Base-by-base conservation (phyloP, 108 stramenopile species). In the Chaetoceros muelleri region DNA sequence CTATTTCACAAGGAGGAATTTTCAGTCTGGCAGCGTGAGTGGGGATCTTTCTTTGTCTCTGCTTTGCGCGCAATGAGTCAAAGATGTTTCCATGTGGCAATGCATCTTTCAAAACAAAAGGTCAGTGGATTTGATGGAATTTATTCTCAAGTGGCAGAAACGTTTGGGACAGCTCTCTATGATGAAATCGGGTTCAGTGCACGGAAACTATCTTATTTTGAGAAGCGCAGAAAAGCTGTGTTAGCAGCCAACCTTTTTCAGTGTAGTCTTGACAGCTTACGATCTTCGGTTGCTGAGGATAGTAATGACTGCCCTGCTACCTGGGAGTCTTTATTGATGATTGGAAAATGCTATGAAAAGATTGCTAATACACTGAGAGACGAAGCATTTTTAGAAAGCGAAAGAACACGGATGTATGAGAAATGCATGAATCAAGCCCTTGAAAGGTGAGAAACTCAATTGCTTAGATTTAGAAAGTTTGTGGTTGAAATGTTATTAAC, bases 281-380 rank as follows among this genome's bases (percentile, higher is more conserved):
- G 60, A 78, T 40, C 34, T 40, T 40, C 34, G 5, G 13, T 40
- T 10, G n/a, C n/a, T n/a, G n/a, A n/a, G n/a, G n/a, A n/a, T n/a
- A 40, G 8, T 5, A 40, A 40, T 40, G 34, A 40, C 34, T 40
- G 34, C 34, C 52, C 64, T 7, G 54, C 44, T 10, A 78, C 76
- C 2, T 87, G 79, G 79, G 86, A 92, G 60, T 45, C 79, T 19
- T 48, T 59, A 19, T 85, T 92, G 55, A 87, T 92, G 85, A 57
- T 82, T 60, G 90, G 85, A 48, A 92, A 92, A 72, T 85, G 81
- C 55, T 62, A 67, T 44, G 90, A 93, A 65, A 93, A 93, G 53
- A 88, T 86, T 25, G 85, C 85, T 5, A 52, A 54, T 3, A 88
- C 87, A 10, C 75, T 73, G 21, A 46, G 28, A 20, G 50, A 57